phyloP scores from a whole-genome alignment of 805 yeast species.

The Yarrowia sp. region DNA sequence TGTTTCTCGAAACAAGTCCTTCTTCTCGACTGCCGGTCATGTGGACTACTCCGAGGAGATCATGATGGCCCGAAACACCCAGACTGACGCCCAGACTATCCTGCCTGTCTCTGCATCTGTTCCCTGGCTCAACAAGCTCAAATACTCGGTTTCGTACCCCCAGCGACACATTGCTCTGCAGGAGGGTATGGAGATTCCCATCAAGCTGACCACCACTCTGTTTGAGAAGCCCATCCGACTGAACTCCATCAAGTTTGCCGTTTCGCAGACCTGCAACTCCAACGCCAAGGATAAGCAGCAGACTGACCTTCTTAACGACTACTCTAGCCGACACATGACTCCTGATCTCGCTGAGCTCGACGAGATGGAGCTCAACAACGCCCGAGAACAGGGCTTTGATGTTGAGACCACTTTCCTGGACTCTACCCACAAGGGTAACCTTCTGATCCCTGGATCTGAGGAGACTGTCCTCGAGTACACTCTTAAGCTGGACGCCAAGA shows the following conservation, averaged over 20 bases:
- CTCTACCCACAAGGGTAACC: slow-evolving; percentile 22
- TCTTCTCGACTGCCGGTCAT: slow-evolving; percentile 13
- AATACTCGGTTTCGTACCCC: slow-evolving; percentile 30
- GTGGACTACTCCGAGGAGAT: slow-evolving; percentile 31
- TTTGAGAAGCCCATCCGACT: slow-evolving; percentile 33
- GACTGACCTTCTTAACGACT: slow-evolving; percentile 4
- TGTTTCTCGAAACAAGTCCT: slow-evolving; percentile 9
- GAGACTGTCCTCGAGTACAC: slow-evolving; percentile 33
- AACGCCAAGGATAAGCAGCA: slow-evolving; percentile 25
- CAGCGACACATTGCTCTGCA: slow-evolving; percentile 23
- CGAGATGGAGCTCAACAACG: slow-evolving; percentile 28
- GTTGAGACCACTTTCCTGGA: slow-evolving; percentile 33
- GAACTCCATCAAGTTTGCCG: slow-evolving; percentile 30
- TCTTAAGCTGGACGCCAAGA: slow-evolving; percentile 5
- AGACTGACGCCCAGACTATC: slow-evolving; percentile 25
- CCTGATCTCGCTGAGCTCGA: slow-evolving; percentile 26
- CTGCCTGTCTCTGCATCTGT: slow-evolving; percentile 32
- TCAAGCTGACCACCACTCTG: slow-evolving; percentile 24
- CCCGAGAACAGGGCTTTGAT: slow-evolving; percentile 27
- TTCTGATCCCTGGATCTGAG: slow-evolving; percentile 28
- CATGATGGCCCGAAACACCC: slow-evolving; percentile 28
- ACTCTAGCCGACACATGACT: slow-evolving; percentile 22
- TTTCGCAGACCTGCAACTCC: slow-evolving; percentile 29
- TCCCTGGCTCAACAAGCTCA: slow-evolving; percentile 33
- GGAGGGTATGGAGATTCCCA: slow-evolving; percentile 28